phyloP scores from a whole-genome alignment of 75 land plant genomes.

The Ceratopteris richardii region DNA sequence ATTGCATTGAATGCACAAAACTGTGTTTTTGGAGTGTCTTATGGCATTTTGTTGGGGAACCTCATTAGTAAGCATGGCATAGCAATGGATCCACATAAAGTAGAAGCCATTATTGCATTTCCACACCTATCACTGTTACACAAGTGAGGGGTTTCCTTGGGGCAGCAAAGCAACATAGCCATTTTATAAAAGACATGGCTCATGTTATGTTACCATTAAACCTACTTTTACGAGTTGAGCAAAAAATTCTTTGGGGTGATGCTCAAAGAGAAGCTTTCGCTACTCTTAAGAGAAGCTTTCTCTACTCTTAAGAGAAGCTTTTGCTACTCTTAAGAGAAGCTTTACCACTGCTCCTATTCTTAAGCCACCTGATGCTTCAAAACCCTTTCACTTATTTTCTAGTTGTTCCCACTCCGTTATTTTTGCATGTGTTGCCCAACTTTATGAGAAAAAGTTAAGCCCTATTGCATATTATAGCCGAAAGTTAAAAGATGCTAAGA shows the following conservation, averaged over 20 bases:
- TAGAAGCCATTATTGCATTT: conserved; percentile 3
- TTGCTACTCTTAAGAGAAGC: too few species aligned
- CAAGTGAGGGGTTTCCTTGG: conserved; percentile 12
- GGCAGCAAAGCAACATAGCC: conserved; percentile 7
- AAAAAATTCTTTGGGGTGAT: conserved; percentile 1
- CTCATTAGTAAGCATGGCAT: conserved; percentile 9
- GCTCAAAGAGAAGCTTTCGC: neutral
- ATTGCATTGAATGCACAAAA: conserved; percentile 6
- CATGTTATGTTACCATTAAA: conserved; percentile 9
- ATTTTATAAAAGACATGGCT: conserved; percentile 6
- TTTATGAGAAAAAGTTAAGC: conserved; percentile 1
- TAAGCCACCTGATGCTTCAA: too few species aligned
- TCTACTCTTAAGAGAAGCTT: too few species aligned
- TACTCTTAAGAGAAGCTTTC: too few species aligned
- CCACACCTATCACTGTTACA: conserved; percentile 3
- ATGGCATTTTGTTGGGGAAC: conserved; percentile 10
- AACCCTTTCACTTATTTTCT: neutral
- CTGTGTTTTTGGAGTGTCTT: conserved; percentile 3
- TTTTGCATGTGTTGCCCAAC: neutral
- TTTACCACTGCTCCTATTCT: too few species aligned
- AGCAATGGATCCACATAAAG: conserved; percentile 11
- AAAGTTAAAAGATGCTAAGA: conserved; percentile 1
- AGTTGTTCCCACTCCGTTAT: neutral
- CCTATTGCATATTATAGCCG: neutral
- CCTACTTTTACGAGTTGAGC: conserved; percentile 3